A percentile compares a stretch with the other conserved stretches of the same genome.
phyloP scores from a whole-genome alignment of 805 yeast genomes.

The Wickerhamiella musiphila region DNA sequence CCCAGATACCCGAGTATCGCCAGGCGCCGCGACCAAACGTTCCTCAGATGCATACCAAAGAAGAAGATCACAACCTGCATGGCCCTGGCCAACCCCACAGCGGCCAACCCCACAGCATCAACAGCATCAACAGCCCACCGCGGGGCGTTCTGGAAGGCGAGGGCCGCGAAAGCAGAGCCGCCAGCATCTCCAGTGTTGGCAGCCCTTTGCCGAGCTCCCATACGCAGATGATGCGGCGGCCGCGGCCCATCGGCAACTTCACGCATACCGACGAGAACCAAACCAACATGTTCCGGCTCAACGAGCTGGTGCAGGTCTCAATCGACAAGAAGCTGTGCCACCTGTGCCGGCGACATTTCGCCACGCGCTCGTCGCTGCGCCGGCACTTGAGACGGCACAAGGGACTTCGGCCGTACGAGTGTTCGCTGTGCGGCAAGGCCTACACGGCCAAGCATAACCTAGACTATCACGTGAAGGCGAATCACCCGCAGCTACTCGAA shows the following conservation, averaged over 20 bases:
- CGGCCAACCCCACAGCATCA: too few species aligned
- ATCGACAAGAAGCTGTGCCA: neutral
- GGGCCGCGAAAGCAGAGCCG: too few species aligned
- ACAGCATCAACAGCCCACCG: too few species aligned
- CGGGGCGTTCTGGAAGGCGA: too few species aligned
- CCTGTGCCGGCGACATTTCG: slow-evolving; percentile 1
- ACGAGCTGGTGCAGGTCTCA: neutral
- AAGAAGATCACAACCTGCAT: too few species aligned
- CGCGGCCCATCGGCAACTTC: neutral
- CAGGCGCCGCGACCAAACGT: too few species aligned
- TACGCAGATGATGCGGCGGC: neutral
- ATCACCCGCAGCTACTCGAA: slow-evolving; percentile 1
- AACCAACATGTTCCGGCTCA: too few species aligned
- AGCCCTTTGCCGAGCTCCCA: neutral
- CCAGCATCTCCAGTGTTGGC: too few species aligned
- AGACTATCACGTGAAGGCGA: slow-evolving; percentile 1
- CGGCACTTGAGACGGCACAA: slow-evolving; percentile 1
- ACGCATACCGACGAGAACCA: neutral
- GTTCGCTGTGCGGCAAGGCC: slow-evolving; percentile 1
- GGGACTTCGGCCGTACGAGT: slow-evolving; percentile 2
- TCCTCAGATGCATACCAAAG: too few species aligned
- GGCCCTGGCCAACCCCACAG: too few species aligned
- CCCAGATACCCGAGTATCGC: too few species aligned
- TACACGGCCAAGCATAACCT: slow-evolving; percentile 3
- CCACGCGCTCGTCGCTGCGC: slow-evolving; percentile 1